phyloP scores from a whole-genome alignment of 768 basidiomycete genomes.

The Amylocystis lapponica region DNA sequence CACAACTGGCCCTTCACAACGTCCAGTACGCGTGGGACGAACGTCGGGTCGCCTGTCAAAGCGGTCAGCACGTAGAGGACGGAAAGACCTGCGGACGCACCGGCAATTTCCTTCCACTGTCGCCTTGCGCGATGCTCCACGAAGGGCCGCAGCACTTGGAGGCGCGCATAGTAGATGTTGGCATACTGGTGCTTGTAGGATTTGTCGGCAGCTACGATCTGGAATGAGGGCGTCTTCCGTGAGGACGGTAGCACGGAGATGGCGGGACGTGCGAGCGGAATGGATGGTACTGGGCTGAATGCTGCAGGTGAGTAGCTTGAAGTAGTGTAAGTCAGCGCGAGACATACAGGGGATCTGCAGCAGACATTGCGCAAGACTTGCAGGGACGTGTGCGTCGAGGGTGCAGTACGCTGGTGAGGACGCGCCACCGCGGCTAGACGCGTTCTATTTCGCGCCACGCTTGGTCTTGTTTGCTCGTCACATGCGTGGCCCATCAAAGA shows the following conservation, averaged over 20 bases:
- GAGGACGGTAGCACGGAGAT: constrained; percentile 27
- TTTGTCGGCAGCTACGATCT: constrained; percentile 36
- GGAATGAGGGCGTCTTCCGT: constrained; percentile 32
- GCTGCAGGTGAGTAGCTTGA: neutral
- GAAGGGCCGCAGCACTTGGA: constrained; percentile 41
- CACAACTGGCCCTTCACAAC: constrained; percentile 80
- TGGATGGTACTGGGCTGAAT: constrained; percentile 17
- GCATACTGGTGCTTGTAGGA: constrained; percentile 68
- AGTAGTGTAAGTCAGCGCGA: neutral
- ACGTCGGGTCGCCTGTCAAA: constrained; percentile 52
- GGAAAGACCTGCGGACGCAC: constrained; percentile 20
- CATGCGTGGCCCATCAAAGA: neutral
- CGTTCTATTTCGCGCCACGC: constrained; percentile 7
- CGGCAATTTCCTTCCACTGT: constrained; percentile 44
- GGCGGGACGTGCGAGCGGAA: constrained; percentile 22
- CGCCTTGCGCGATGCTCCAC: constrained; percentile 44
- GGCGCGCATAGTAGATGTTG: constrained; percentile 63
- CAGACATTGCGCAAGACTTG: constrained; percentile 4
- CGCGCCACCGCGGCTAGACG: constrained; percentile 9
- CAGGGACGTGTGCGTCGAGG: neutral
- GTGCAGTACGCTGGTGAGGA: neutral
- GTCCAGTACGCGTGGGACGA: constrained; percentile 81
- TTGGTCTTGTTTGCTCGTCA: neutral
- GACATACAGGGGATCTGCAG: neutral
- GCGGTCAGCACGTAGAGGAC: neutral